A percentile compares a stretch with the other conserved stretches of the same genome.
These are phyloP conservation scores for Microthyrium microscopicum DNA, from an alignment of 2,329 filamentous ascomycete species.

Conservation along the genomic window DNA sequence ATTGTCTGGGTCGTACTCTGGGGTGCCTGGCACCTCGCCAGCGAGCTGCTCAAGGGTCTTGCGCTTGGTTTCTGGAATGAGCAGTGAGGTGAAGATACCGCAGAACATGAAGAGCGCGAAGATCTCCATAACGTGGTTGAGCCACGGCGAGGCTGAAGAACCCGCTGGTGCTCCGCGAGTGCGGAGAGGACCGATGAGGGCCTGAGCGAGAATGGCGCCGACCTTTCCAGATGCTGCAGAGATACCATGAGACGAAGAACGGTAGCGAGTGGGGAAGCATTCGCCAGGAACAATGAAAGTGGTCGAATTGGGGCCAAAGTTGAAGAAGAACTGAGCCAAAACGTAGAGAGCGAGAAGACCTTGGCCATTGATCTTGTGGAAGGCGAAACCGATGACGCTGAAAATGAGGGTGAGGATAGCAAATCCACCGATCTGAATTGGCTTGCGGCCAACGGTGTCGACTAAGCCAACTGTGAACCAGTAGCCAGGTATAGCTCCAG, in stretches of 20 bases:
- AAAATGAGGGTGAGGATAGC: constrained; percentile 30
- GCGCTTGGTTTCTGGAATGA: constrained; percentile 66
- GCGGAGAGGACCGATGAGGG: constrained; percentile 31
- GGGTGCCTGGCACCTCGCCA: constrained; percentile 43
- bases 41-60: constrained; percentile 56
- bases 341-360: constrained; percentile 31
- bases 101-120: constrained; percentile 68
- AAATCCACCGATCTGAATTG: constrained; percentile 49
- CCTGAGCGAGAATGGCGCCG: constrained; percentile 33
- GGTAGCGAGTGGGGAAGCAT: constrained; percentile 33
- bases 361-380: constrained; percentile 24
- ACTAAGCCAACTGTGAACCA: constrained; percentile 63
- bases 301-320: constrained; percentile 34
- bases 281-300: constrained; percentile 36
- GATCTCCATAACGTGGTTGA: constrained; percentile 60
- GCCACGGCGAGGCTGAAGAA: constrained; percentile 35
- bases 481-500: constrained; percentile 66
- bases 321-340: constrained; percentile 35
- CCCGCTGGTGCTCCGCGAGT: constrained; percentile 31
- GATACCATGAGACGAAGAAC: constrained; percentile 31
- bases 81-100: constrained; percentile 48
- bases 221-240: constrained; percentile 32
- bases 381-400: constrained; percentile 32
- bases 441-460: constrained; percentile 60
- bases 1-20: constrained; percentile 4